These are phyloP conservation scores for Aspergillus sp. DNA, from an alignment of 2,329 filamentous ascomycete genomes.

Conservation along the genomic window DNA sequence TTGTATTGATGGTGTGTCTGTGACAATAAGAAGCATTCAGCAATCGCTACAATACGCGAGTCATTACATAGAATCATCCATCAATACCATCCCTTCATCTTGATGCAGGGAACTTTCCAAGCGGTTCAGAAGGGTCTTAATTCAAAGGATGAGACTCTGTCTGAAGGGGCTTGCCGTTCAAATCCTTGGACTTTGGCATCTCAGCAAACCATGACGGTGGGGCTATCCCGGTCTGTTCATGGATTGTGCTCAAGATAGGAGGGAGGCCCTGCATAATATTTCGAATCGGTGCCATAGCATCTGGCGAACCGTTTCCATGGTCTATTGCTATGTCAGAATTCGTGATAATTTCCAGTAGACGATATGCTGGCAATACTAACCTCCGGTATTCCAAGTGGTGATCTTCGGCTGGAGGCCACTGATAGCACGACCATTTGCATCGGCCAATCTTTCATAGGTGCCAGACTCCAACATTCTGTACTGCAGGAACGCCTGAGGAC, in stretches of 20 bases:
- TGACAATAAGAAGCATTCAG: too few species aligned
- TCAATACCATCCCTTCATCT: not conserved
- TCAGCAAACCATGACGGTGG: constrained; percentile 72
- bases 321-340: constrained; percentile 25
- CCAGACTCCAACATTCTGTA: constrained; percentile 87
- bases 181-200: constrained; percentile 43
- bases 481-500: constrained; percentile 74
- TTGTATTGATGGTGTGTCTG: too few species aligned
- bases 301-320: constrained; percentile 49
- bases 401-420: constrained; percentile 83
- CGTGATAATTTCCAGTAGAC: not conserved
- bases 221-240: constrained; percentile 82
- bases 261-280: constrained; percentile 85
- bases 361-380: constrained; percentile 10
- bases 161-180: not conserved
- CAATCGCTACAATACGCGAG: too few species aligned
- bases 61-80: not conserved
- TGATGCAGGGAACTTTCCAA: not conserved
- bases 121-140: not conserved
- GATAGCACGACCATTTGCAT: constrained; percentile 75
- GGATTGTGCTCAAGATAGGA: constrained; percentile 79
- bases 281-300: constrained; percentile 65
- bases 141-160: too few species aligned
- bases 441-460: constrained; percentile 74
- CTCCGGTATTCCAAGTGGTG: constrained; percentile 82